Percentiles rank a stretch among this genome's conserved stretches.
Evolutionary conservation across 2,329 filamentous ascomycete genomes (phyloP).

Genomic region (Pseudogymnoascus sp.): DNA sequence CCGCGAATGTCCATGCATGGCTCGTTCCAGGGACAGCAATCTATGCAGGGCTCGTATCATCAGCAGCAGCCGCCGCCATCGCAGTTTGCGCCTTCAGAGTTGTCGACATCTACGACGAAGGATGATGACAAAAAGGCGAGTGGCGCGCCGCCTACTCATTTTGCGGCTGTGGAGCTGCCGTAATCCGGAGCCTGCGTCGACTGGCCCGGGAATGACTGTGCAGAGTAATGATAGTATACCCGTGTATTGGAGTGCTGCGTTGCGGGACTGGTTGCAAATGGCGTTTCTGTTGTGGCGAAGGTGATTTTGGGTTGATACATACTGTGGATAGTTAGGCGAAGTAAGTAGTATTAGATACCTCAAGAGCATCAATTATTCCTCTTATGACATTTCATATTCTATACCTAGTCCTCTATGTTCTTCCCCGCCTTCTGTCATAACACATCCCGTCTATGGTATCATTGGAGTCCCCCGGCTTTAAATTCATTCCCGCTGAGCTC

Average conservation of each 20-base stretch:
- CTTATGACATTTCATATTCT: background rate
- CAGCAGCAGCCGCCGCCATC: background rate
- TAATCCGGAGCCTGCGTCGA: background rate
- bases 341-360: background rate
- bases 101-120: background rate
- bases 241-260: background rate
- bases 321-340: background rate
- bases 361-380: background rate
- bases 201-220: background rate
- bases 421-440: background rate
- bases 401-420: background rate
- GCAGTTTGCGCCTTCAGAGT: background rate
- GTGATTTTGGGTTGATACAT: background rate
- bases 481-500: background rate
- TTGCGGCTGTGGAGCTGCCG: background rate
- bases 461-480: background rate
- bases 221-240: constrained; percentile 1
- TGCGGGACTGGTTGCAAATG: background rate
- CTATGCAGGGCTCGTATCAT: background rate
- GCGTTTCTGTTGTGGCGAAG: background rate
- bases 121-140: background rate
- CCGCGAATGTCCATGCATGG: background rate
- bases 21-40: background rate
- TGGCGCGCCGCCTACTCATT: background rate
- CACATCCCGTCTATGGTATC: background rate